Evolutionary conservation across 1,284 basidiomycete genomes (phyloP), one percentile per base, ranked within the genome.

Genomic region (Leccinum pachyderme): DNA sequence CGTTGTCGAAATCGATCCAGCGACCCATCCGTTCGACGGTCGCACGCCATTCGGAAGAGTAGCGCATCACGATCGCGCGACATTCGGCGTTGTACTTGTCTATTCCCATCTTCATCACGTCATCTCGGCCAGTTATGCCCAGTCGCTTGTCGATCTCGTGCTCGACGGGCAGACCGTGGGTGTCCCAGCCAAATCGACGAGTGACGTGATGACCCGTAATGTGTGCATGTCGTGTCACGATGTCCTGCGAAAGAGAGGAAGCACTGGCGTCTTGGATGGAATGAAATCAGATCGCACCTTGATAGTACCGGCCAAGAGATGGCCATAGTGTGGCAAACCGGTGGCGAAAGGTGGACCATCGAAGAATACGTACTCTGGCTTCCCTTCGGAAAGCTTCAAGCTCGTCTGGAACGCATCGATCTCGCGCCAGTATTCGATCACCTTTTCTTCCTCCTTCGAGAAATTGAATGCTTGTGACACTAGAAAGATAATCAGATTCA

Each of bases 1-100:
- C 97, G 63, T 97, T 92, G 76, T 99, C 97, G 69, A 99, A 99
- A 75, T 99, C 97, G 75, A 99, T 99, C 97, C 97, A 99, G 59
- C 97, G 86, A 39, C 96, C 97, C 89, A 99, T 96, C 60, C 97
- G 86, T 74, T 98, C 96, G 56, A 99, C 96, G 5, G 95, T 99
- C 37, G 77, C 68, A 56, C 93, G 86, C 97, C 97, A 99, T 72
- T 99, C 95, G 13, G 81, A 79, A 5, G 95, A 84, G 72, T 99
- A 99, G 45, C 95, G 85, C 95, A 99, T 98, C 68, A 99, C 97
- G 72, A 99, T 99, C 59, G 88, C 85, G 41, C 95, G 86, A 72
- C 97, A 99, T 71, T 98, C 95, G 12, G 85, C 93, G 72, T 99
- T 99, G 82, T 99, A 99, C 66, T 91, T 91, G 74, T 90, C 92